Evolutionary conservation across 768 basidiomycete genomes (phyloP), one percentile per base, ranked within the genome.

Genomic region (Amanita pseudoporphyria): DNA sequence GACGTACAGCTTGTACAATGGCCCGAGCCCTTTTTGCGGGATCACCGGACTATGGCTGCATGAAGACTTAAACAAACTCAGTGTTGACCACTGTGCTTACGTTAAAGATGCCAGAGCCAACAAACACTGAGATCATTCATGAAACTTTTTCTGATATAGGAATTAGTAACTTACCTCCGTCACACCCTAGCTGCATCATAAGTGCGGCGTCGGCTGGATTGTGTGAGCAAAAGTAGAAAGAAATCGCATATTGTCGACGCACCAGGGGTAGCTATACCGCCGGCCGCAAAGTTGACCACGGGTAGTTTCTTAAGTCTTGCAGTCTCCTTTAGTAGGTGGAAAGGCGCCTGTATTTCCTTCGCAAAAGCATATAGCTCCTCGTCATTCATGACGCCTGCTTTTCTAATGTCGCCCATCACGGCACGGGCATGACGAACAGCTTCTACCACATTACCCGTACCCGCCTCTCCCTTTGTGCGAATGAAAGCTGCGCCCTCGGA

Each of bases 171-270:
- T 54, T 60, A 93, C 93, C 87, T 72, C 94, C 92, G 61, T 95
- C 95, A 65, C 91, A 92, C 31, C 95, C 92, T 31, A 98, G 78
- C 62, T 95, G 92, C 94, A 98, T 98, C 95, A 97, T 96, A 54
- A 97, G 67, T 3, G 96, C 96, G 13, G 95, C 95, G 65, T 99
- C 95, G 56, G 89, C 92, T 81, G 65, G 22, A 57, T 49, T 26
- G 44, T 51, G 24, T 42, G 35, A 44, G 42, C 53, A 53, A 53
- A 12, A 53, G 55, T 18, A 18, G 21, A 22, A 38, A 22, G 13
- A 45, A 16, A 16, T 4, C 16, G 44, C 7, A 10, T 14, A 19
- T 9, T 36, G 18, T 26, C 38, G 26, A 54, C 72, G 42, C 60
- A 88, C 89, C 90, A 43, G 92, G 92, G 9, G 91, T 93, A 41